Evolutionary conservation across 331 rosid species (phyloP).

Genomic region (Spiraea crenata): DNA sequence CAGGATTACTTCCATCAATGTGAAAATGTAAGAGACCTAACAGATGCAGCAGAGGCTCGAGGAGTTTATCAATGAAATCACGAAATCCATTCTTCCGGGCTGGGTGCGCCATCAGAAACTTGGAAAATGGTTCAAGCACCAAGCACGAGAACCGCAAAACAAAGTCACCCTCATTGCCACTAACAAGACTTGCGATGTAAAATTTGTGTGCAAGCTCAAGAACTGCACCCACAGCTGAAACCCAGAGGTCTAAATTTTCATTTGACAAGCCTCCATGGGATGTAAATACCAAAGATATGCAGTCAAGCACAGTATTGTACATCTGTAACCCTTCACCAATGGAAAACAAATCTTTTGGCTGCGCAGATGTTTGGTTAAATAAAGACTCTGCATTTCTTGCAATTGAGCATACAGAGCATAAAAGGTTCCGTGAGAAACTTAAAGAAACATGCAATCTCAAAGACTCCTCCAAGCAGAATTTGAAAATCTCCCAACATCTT

Average conservation of each 20-base stretch:
- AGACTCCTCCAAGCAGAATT: constrained; percentile 76
- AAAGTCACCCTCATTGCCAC: constrained; percentile 41
- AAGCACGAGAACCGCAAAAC: constrained; percentile 47
- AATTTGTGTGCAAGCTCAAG: constrained; percentile 57
- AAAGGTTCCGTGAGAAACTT: constrained; percentile 60
- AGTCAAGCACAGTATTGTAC: constrained; percentile 53
- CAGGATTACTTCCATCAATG: constrained; percentile 36
- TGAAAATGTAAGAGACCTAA: constrained; percentile 48
- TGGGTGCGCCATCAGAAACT: constrained; percentile 62
- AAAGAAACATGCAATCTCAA: constrained; percentile 44
- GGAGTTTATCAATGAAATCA: constrained; percentile 67
- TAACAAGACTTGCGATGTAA: constrained; percentile 41
- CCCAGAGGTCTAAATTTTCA: constrained; percentile 74
- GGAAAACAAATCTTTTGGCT: constrained; percentile 27
- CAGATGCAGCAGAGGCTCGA: constrained; percentile 74
- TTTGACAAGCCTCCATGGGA: constrained; percentile 69
- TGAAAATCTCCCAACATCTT: constrained; percentile 82
- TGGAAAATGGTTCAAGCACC: constrained; percentile 79
- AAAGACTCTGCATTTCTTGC: constrained; percentile 47
- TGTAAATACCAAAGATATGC: constrained; percentile 68
- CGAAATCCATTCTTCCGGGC: constrained; percentile 69
- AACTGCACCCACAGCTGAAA: constrained; percentile 46
- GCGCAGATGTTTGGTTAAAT: constrained; percentile 26
- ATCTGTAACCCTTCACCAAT: constrained; percentile 42
- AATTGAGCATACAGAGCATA: constrained; percentile 49